Conservation (phyloP, 176 grass and related monocot species). For the Elaeis guineensis region DNA sequence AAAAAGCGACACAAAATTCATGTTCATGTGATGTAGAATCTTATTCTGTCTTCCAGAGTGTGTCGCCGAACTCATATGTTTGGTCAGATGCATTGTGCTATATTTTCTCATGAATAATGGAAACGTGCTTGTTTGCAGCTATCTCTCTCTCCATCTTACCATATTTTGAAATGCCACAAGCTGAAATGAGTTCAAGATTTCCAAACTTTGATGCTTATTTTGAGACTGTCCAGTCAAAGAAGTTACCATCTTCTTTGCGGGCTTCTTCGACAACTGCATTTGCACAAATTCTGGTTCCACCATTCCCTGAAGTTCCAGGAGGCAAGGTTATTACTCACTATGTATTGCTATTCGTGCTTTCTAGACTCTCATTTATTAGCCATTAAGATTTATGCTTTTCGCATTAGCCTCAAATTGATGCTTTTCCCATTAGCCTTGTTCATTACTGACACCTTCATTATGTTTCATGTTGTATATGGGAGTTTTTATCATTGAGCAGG, state of each 20-base stretch:
- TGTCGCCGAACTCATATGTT: no score
- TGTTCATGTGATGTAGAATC: no score
- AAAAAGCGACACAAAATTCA: no score
- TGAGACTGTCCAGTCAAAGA: conserved; percentile 77
- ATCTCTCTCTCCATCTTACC: no score
- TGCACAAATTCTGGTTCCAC: conserved; percentile 55
- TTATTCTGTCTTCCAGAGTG: no score
- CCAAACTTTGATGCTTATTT: conserved; percentile 84
- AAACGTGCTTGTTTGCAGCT: no score
- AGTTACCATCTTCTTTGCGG: conserved; percentile 62
- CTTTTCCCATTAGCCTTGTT: conserved; percentile 7
- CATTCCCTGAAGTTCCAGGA: conserved; percentile 73
- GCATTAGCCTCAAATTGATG: no score
- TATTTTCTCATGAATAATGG: no score
- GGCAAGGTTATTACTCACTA: conserved; percentile 35
- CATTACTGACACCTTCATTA: no score
- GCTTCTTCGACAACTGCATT: conserved; percentile 67
- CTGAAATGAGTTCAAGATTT: conserved; percentile 21
- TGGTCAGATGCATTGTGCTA: no score
- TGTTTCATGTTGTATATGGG: no score
- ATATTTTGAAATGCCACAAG: conserved; percentile 26
- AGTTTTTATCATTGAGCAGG: no score
- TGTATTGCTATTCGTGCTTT: not conserved
- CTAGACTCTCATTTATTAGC: not conserved
- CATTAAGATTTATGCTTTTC: not conserved